phyloP scores from a whole-genome alignment of 352 stramenopile genomes.

The Phytophthora meadii region DNA sequence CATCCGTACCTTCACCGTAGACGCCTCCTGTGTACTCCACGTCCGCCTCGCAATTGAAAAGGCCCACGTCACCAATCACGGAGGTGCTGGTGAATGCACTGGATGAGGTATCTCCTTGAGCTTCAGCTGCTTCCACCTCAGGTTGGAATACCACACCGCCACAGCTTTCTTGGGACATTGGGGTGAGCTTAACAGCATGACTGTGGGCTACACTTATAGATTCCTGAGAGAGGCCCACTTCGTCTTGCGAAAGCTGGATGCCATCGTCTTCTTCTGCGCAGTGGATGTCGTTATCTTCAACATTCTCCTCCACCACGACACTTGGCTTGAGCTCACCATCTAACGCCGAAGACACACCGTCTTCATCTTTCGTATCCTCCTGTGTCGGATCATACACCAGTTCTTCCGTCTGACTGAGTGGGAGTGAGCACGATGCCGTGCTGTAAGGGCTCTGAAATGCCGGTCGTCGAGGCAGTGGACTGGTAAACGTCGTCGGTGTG shows the following conservation, averaged over 20 bases:
- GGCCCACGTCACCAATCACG: conserved; percentile 81
- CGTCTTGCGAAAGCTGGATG: conserved; percentile 16
- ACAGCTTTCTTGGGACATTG: conserved; percentile 42
- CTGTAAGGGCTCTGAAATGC: conserved; percentile 35
- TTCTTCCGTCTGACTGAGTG: conserved; percentile 46
- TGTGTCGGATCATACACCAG: conserved; percentile 35
- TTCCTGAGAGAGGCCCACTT: conserved; percentile 32
- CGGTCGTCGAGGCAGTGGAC: conserved; percentile 16
- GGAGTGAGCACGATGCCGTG: conserved; percentile 34
- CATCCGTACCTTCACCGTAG: conserved; percentile 87
- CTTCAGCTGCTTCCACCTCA: conserved; percentile 8
- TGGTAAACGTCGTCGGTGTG: conserved; percentile 22
- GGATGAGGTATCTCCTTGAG: conserved; percentile 15
- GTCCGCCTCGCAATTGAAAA: conserved; percentile 86
- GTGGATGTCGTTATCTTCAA: conserved; percentile 3
- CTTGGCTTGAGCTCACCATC: conserved; percentile 8
- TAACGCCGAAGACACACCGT: background rate
- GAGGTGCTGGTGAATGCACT: conserved; percentile 79
- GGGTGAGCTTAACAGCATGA: conserved; percentile 27
- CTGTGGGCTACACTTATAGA: conserved; percentile 18
- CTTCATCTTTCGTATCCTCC: conserved; percentile 14
- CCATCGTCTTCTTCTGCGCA: conserved; percentile 17
- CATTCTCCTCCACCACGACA: conserved; percentile 17
- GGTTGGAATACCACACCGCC: conserved; percentile 10
- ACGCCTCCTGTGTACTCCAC: conserved; percentile 84